These are phyloP conservation scores for Aspergillus coremiiformis DNA, from an alignment of 495 filamentous ascomycete genomes.

Conservation along the genomic window DNA sequence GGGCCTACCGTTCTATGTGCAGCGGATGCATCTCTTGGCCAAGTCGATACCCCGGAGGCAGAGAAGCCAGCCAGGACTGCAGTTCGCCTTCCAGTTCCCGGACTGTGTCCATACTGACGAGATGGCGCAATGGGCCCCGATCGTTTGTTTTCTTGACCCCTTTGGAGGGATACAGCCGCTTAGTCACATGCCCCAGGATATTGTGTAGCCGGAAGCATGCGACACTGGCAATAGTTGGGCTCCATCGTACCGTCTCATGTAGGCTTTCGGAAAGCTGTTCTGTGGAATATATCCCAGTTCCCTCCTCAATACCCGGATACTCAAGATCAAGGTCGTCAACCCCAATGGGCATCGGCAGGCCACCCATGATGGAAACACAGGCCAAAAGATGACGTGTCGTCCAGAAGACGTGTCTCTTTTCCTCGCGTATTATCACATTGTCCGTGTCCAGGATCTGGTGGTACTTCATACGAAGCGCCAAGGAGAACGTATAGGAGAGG, in stretches of 20 bases:
- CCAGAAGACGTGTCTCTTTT: slow-evolving; percentile 9
- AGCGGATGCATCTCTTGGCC: not conserved
- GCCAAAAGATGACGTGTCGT: slow-evolving; percentile 2
- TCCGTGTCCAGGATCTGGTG: slow-evolving; percentile 2
- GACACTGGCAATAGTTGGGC: not conserved
- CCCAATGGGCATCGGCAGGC: slow-evolving; percentile 1
- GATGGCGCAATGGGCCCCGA: not conserved
- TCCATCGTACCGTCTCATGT: not conserved
- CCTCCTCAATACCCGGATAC: not conserved
- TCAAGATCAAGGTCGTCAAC: slow-evolving; percentile 2
- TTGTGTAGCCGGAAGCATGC: slow-evolving; percentile 3
- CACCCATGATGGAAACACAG: slow-evolving; percentile 1
- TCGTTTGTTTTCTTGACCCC: not conserved
- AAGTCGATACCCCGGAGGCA: not conserved
- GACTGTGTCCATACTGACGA: not conserved
- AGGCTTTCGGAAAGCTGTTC: not conserved
- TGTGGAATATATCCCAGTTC: not conserved
- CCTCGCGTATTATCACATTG: not conserved
- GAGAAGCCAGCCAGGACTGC: not conserved
- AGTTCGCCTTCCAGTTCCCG: slow-evolving; percentile 3
- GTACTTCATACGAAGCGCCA: slow-evolving; percentile 7
- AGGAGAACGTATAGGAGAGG: slow-evolving; percentile 7
- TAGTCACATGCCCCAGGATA: slow-evolving; percentile 1
- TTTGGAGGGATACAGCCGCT: slow-evolving; percentile 3
- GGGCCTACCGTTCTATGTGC: not conserved